Percentiles rank a stretch among this genome's conserved stretches.
phyloP scores from a whole-genome alignment of 768 basidiomycete species.

The Amyloporia xantha region DNA sequence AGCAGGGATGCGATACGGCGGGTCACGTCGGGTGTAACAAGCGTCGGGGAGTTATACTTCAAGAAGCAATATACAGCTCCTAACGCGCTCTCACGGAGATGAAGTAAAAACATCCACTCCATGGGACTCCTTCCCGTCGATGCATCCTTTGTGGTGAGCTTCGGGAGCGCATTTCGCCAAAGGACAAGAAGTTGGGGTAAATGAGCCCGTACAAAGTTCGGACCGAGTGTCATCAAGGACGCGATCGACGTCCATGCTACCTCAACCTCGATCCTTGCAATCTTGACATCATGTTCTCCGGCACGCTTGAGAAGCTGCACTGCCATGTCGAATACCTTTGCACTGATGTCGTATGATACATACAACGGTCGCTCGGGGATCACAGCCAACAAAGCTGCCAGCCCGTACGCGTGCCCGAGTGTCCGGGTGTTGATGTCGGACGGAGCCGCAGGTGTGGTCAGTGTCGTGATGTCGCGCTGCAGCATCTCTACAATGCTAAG shows the following conservation, averaged over 20 bases:
- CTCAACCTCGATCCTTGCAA: conserved; percentile 82
- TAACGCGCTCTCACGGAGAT: conserved; percentile 85
- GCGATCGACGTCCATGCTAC: conserved; percentile 92
- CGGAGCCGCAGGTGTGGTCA: conserved; percentile 65
- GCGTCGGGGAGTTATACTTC: conserved; percentile 61
- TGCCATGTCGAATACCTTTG: conserved; percentile 87
- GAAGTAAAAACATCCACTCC: conserved; percentile 90
- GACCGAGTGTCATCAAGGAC: conserved; percentile 86
- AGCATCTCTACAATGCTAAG: conserved; percentile 73
- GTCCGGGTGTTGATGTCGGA: conserved; percentile 66
- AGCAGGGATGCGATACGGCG: conserved; percentile 82
- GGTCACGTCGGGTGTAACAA: conserved; percentile 88
- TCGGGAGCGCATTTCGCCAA: conserved; percentile 96
- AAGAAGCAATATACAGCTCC: conserved; percentile 87
- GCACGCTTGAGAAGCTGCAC: conserved; percentile 85
- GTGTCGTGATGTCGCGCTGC: conserved; percentile 71
- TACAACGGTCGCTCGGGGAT: conserved; percentile 87
- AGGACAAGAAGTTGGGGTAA: conserved; percentile 90
- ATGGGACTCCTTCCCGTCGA: conserved; percentile 52
- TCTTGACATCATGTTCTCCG: conserved; percentile 81
- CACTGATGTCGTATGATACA: conserved; percentile 87
- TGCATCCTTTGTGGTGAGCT: conserved; percentile 85
- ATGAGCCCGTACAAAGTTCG: conserved; percentile 89
- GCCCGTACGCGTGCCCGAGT: conserved; percentile 84
- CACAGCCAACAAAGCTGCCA: conserved; percentile 80